phyloP scores from a whole-genome alignment of 2,329 filamentous ascomycete genomes.

The Epichloe sylvatica region DNA sequence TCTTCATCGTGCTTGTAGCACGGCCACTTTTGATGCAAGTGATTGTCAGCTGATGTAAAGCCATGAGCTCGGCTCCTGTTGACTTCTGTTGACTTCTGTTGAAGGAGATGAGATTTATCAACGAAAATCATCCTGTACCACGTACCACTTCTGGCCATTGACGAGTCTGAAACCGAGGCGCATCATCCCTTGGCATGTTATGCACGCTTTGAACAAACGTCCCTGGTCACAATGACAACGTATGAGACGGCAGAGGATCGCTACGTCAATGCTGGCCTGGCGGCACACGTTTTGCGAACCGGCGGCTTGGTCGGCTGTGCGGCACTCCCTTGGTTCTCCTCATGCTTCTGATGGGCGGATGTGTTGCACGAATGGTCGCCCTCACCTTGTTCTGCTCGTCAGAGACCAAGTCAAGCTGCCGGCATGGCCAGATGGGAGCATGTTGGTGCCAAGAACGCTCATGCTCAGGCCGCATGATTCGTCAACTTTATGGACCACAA shows the following conservation, averaged over 20 bases:
- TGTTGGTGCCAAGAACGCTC: constrained; percentile 14
- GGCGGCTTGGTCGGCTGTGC: constrained; percentile 15
- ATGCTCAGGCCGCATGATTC: constrained; percentile 20
- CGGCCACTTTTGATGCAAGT: no score
- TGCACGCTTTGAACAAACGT: not conserved
- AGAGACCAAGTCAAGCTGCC: no score
- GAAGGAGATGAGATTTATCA: no score
- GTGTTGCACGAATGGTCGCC: constrained; percentile 28
- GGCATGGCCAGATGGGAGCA: constrained; percentile 10
- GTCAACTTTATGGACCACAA: constrained; percentile 20
- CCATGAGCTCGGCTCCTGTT: not conserved
- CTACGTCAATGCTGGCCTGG: constrained; percentile 15
- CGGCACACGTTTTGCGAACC: constrained; percentile 19
- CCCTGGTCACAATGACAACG: constrained; percentile 14
- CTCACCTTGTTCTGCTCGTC: not conserved
- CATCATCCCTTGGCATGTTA: no score
- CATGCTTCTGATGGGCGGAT: constrained; percentile 26
- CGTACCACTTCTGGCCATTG: no score
- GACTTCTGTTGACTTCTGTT: not conserved
- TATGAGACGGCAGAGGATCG: constrained; percentile 16
- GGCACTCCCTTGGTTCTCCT: constrained; percentile 19
- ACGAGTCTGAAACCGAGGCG: no score
- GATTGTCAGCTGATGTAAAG: not conserved
- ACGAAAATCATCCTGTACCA: no score
- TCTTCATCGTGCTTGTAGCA: no score